phyloP scores from a whole-genome alignment of 305 asterid species.

The Plantago rigida region DNA sequence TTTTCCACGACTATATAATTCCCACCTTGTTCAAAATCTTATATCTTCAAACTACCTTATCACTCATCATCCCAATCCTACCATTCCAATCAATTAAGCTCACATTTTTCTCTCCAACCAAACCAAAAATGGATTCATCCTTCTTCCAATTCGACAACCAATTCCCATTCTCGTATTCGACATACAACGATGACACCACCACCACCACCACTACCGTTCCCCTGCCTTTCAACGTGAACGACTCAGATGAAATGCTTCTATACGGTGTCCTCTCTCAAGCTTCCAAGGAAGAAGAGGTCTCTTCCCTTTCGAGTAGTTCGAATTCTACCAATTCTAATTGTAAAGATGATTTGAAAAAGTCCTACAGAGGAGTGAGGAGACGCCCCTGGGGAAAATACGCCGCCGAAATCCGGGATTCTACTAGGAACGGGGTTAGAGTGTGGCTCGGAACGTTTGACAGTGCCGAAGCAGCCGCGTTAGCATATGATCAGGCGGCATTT shows the following conservation, averaged over 20 bases:
- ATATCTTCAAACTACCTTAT: neutral
- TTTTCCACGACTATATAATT: conserved; percentile 29
- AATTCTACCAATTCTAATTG: too few species aligned
- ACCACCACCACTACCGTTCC: conserved; percentile 4
- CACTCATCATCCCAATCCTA: neutral
- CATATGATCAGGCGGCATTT: conserved; percentile 69
- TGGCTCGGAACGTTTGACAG: conserved; percentile 75
- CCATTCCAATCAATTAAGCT: neutral
- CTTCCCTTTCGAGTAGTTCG: neutral
- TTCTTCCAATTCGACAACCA: conserved; percentile 27
- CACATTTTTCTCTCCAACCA: neutral
- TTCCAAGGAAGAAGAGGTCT: neutral
- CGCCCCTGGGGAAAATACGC: conserved; percentile 81
- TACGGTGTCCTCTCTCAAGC: conserved; percentile 39
- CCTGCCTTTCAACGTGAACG: conserved; percentile 56
- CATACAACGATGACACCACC: conserved; percentile 20
- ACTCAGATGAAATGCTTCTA: conserved; percentile 57
- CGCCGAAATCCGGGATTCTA: conserved; percentile 71
- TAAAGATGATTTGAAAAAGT: too few species aligned
- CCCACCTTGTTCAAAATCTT: conserved; percentile 14
- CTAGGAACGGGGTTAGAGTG: conserved; percentile 59
- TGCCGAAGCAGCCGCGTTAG: conserved; percentile 75
- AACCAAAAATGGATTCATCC: conserved; percentile 29
- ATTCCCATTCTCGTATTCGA: conserved; percentile 7
- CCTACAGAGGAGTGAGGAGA: conserved; percentile 57